A percentile compares a stretch with the other conserved stretches of the same genome.
Conservation (phyloP, 2,329 filamentous ascomycete genomes). For the Endothia cerciana region DNA sequence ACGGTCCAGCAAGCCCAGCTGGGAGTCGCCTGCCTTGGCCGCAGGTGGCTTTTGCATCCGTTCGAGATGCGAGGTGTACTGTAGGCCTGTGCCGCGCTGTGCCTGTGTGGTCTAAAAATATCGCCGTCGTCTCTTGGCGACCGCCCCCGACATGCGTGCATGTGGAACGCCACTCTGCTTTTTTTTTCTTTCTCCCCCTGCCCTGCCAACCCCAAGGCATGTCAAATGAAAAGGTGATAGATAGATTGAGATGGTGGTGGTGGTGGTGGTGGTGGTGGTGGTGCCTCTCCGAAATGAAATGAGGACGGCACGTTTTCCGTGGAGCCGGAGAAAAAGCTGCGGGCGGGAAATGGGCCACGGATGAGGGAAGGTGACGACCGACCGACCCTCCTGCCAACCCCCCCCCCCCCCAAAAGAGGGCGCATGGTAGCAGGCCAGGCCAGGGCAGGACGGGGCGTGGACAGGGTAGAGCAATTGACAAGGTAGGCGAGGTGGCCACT, state of each 20-base stretch:
- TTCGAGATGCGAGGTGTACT: not conserved
- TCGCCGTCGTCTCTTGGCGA: too few relatives aligned
- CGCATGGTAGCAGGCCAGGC: too few relatives aligned
- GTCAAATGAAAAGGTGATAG: not conserved
- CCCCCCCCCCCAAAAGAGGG: too few relatives aligned
- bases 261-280: not conserved
- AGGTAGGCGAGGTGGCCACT: not conserved
- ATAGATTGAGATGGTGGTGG: not conserved
- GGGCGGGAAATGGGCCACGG: not conserved
- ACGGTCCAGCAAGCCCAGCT: too few relatives aligned
- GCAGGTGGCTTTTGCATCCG: too few relatives aligned
- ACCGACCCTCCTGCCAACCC: not conserved
- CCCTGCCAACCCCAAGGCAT: too few relatives aligned
- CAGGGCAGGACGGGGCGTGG: not conserved
- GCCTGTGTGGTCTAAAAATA: not conserved
- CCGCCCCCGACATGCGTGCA: not conserved
- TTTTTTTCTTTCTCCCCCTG: too few relatives aligned
- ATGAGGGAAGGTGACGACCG: not conserved
- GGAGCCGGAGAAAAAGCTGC: slow-evolving; percentile 9
- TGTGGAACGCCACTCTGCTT: not conserved
- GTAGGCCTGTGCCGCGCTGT: too few relatives aligned
- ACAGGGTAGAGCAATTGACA: not conserved
- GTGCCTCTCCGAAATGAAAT: not conserved
- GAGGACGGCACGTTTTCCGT: slow-evolving; percentile 8
- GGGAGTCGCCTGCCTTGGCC: too few relatives aligned